These are phyloP conservation scores for Botryotinia calthae DNA, from an alignment of 2,329 filamentous ascomycete genomes.

Conservation along the genomic window DNA sequence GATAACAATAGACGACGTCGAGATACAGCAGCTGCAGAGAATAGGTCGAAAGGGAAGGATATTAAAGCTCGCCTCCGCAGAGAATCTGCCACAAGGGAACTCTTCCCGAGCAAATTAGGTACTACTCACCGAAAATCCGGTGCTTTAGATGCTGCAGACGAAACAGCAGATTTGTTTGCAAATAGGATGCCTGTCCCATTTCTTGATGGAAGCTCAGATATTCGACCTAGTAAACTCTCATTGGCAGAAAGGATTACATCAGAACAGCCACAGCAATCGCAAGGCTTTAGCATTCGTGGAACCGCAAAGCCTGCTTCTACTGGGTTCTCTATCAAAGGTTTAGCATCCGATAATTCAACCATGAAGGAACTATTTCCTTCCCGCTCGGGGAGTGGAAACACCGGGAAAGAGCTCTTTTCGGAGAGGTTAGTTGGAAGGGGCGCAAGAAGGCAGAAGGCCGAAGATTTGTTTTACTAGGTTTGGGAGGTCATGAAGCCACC, in stretches of 20 bases:
- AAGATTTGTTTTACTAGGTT: conserved; percentile 67
- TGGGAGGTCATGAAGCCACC: not conserved
- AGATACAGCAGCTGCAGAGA: conserved; percentile 38
- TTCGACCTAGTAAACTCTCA: conserved; percentile 24
- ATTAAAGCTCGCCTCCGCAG: conserved; percentile 41
- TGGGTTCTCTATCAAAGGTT: conserved; percentile 66
- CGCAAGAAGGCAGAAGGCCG: conserved; percentile 62
- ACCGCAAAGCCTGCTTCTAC: conserved; percentile 46
- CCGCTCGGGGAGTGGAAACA: conserved; percentile 55
- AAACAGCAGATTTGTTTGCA: conserved; percentile 51
- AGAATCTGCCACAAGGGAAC: conserved; percentile 43
- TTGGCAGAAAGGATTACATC: conserved; percentile 33
- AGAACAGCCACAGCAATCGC: conserved; percentile 39
- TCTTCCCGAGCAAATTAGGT: conserved; percentile 52
- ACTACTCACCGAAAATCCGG: conserved; percentile 48
- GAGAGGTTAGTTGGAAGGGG: conserved; percentile 58
- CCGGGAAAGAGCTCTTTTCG: conserved; percentile 68
- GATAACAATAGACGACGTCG: conserved; percentile 36
- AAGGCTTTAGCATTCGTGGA: conserved; percentile 58
- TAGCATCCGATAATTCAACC: conserved; percentile 52
- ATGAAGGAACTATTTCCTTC: conserved; percentile 68
- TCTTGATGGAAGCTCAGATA: conserved; percentile 45
- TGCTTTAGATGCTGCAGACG: conserved; percentile 53
- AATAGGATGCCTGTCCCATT: conserved; percentile 49
- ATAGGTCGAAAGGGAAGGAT: conserved; percentile 46